phyloP scores from a whole-genome alignment of 805 yeast species.

The Starmerella vitae region DNA sequence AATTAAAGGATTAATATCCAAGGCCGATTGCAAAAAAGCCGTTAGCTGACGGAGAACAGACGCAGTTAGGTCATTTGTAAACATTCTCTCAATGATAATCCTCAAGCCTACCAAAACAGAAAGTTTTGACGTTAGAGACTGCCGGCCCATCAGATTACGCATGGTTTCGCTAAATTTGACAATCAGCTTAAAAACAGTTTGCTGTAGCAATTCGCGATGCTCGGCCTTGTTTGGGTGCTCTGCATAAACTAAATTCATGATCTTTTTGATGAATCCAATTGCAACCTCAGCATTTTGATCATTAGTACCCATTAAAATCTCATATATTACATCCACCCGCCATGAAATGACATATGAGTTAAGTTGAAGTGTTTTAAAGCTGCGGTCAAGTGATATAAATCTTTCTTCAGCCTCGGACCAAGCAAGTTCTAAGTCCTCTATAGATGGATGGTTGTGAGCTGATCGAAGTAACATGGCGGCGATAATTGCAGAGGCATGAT shows the following conservation, averaged over 20 bases:
- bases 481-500: conserved; percentile 25
- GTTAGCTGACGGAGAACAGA: conserved; percentile 43
- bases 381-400: conserved; percentile 8
- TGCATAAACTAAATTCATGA: conserved; percentile 8
- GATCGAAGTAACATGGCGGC: conserved; percentile 28
- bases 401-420: conserved; percentile 11
- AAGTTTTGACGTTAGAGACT: conserved; percentile 55
- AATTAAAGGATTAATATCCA: conserved; percentile 50
- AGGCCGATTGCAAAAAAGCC: conserved; percentile 68
- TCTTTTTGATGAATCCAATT: conserved; percentile 6
- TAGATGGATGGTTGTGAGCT: no score
- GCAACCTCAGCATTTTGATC: conserved; percentile 9
- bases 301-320: conserved; percentile 12
- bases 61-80: conserved; percentile 8
- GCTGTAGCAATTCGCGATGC: conserved; percentile 10
- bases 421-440: conserved; percentile 7
- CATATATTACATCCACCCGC: conserved; percentile 16
- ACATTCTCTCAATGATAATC: conserved; percentile 35
- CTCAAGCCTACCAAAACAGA: conserved; percentile 50
- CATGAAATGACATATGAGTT: conserved; percentile 8
- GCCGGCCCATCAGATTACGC: conserved; percentile 56
- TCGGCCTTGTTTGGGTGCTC: neutral
- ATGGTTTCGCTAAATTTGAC: conserved; percentile 59
- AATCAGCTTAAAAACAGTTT: conserved; percentile 32
- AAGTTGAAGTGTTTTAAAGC: conserved; percentile 8